Evolutionary conservation across 2,329 filamentous ascomycete genomes (phyloP).

Genomic region (Epichloe elymi): DNA sequence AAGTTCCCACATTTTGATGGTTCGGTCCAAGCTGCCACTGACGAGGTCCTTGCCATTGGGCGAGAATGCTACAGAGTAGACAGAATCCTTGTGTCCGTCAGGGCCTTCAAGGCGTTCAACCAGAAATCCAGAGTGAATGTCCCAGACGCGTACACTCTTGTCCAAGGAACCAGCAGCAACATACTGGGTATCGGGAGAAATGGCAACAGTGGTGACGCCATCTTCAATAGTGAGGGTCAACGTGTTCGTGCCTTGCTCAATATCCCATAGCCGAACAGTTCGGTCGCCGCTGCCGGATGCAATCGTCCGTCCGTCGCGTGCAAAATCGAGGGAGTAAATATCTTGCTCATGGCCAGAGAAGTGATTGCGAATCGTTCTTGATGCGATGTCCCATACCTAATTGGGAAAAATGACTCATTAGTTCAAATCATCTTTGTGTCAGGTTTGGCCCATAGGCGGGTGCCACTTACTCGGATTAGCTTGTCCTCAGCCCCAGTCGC

Average conservation of each 20-base stretch:
- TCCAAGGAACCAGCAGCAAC: constrained; percentile 92
- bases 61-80: constrained; percentile 92
- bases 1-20: constrained; percentile 99
- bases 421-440: not conserved
- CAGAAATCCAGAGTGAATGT: constrained; percentile 72
- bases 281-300: constrained; percentile 91
- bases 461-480: constrained; percentile 66
- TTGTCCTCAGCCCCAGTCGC: constrained; percentile 97
- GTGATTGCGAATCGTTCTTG: constrained; percentile 73
- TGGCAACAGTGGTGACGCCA: constrained; percentile 92
- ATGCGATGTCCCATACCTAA: constrained; percentile 88
- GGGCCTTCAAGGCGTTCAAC: constrained; percentile 86
- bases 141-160: constrained; percentile 97
- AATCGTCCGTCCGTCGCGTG: constrained; percentile 83
- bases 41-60: constrained; percentile 88
- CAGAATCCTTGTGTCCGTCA: constrained; percentile 91
- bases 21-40: constrained; percentile 90
- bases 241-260: constrained; percentile 69
- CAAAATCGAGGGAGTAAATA: constrained; percentile 93
- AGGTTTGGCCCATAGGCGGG: not conserved
- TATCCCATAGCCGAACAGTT: constrained; percentile 92
- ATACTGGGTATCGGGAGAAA: constrained; percentile 87
- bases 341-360: constrained; percentile 98
- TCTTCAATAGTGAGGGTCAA: constrained; percentile 88
- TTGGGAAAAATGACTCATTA: constrained; percentile 6